Evolutionary conservation across 2,329 filamentous ascomycete genomes (phyloP), one percentile per base, ranked within the genome.

Genomic region (Sporothrix luriei): DNA sequence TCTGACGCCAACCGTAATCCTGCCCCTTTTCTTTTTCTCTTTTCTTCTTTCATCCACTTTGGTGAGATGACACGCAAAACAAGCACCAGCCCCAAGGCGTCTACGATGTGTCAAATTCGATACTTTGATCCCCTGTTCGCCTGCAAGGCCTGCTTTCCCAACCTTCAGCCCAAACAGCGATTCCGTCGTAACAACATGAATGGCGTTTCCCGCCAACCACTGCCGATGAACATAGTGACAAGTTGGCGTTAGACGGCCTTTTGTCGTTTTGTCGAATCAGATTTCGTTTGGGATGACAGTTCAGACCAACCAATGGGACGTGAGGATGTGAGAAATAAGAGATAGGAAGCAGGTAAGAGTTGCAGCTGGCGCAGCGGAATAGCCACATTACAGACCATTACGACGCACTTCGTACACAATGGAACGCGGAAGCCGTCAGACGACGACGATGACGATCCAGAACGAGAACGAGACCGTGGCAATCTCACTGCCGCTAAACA

Each of bases 81-180:
- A 11, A 40, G 7, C 57, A 62, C 46, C 57, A 26, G 38, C 33
- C 33, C 46, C 21, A 21, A 38, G 5, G 57, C 57, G 57, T 62
- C n/a, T 26, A 24, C 24, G 4, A 40, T 40, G 38, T 40, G 11
- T 29, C 52, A 14, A 55, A 19, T 55, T 26, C 29, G 9, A n/a
- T 21, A 11, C 29, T 21, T 21, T 26, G 29, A 19, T 16, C 48
- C 54, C 29, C 52, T 54, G 24, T 26, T 54, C 24, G 51, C n/a
- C 51, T n/a, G 38, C 57, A 43, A 21, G 9, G 13, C 38, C 19
- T 13, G 14, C 4, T 14, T 1, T 5, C n/a, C 55, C 33, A 10
- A 13, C 26, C 38, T 62, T 62, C 57, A 62, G 57, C 57, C 57
- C 57, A 46, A 61, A 21, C 33, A 38, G 4, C 19, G 46, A 49